A percentile compares a stretch with the other conserved stretches of the same genome.
These are phyloP conservation scores for Lojkania enalia DNA, from an alignment of 2,329 filamentous ascomycete genomes.

Conservation along the genomic window DNA sequence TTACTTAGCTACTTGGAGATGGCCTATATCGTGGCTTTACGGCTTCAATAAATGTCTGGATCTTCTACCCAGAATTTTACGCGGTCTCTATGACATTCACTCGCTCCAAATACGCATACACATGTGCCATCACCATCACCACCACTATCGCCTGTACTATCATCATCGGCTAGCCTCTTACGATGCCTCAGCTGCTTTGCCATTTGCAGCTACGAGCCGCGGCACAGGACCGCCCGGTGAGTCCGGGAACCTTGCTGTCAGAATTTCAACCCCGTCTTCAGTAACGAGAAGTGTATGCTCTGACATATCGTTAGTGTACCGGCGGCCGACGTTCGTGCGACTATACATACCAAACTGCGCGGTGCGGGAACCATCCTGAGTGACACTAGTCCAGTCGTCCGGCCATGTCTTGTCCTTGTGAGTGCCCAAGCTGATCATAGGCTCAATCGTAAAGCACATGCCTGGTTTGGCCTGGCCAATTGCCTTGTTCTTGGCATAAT, in stretches of 20 bases:
- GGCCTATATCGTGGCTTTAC: too few relatives aligned
- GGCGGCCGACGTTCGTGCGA: neutral
- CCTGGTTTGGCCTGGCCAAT: conserved; percentile 91
- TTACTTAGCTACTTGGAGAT: too few relatives aligned
- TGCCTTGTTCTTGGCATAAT: conserved; percentile 98
- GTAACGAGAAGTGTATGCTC: conserved; percentile 86
- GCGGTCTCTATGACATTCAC: too few relatives aligned
- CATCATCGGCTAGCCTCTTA: too few relatives aligned
- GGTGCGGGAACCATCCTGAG: conserved; percentile 82
- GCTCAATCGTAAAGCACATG: conserved; percentile 99
- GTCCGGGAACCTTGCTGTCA: conserved; percentile 72
- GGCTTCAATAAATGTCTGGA: too few relatives aligned
- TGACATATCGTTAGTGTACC: conserved; percentile 34
- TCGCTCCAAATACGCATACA: too few relatives aligned
- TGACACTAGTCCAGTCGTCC: conserved; percentile 97
- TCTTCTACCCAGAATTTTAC: too few relatives aligned
- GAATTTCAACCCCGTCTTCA: conserved; percentile 76
- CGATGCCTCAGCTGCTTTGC: conserved; percentile 24
- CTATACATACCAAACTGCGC: conserved; percentile 82
- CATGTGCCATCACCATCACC: too few relatives aligned
- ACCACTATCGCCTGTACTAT: too few relatives aligned
- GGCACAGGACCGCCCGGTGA: conserved; percentile 75
- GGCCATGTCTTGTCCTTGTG: conserved; percentile 96
- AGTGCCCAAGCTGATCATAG: conserved; percentile 93
- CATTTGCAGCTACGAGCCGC: conserved; percentile 52